Evolutionary conservation across 768 basidiomycete species (phyloP), one percentile per base, ranked within the genome.

Genomic region (Pisolithus sp.): DNA sequence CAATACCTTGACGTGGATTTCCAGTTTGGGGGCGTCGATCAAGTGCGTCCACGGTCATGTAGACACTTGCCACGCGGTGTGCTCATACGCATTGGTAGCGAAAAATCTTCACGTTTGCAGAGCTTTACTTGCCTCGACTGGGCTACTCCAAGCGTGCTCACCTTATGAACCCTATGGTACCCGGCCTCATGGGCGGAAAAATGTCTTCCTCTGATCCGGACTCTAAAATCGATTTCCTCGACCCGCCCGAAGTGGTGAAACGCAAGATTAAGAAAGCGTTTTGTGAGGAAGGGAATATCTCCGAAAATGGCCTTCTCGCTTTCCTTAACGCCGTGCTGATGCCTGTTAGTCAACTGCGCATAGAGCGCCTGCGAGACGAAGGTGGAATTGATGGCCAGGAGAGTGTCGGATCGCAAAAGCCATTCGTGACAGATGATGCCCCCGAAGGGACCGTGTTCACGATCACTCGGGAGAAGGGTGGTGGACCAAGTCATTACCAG

Each of bases 201-300:
- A 98, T 99, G 96, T 96, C 93, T 15, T 86, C 93, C 1, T 98
- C 95, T 1, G 95, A 98, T 60, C 93, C 93, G 28, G 91, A 96
- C 67, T 93, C 89, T 56, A 99, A 99, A 71, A 95, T 98, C 66
- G 96, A 99, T 73, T 91, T 98, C 70, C 83, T 99, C 55, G 95
- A 98, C 68, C 66, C 82, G 4, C 84, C 93, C 0, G 87, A 89
- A 26, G 79, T 75, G 39, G 80, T 97, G 46, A 85, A 86, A 62
- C 85, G 83, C 70, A 98, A 97, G 75, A 81, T 98, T 69, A 92
- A 89, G 68, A 74, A 76, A 21, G 94, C 96, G 1, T 93, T 95
- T 66, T 98, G 94, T 68, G 93, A 95, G 60, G 92, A 94, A 60
- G 94, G 93, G 15, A 93, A 89, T 63, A 72, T 83, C 47, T 78